These are phyloP conservation scores for Vitis cinerea DNA, from an alignment of 164 flowering plant species.

Conservation along the genomic window DNA sequence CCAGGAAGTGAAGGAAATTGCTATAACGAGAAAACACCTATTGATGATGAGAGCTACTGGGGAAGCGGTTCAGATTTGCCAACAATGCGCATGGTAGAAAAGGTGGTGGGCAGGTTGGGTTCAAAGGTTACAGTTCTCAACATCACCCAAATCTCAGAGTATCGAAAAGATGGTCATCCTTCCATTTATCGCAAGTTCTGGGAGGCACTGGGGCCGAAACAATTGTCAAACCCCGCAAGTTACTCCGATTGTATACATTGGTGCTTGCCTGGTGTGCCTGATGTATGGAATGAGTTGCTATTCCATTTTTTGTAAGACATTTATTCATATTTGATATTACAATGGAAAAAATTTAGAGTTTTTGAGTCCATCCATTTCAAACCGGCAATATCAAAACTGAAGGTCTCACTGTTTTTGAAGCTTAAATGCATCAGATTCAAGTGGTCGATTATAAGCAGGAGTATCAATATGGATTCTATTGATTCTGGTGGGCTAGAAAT, in stretches of 20 bases:
- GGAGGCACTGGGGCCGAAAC: constrained; percentile 71
- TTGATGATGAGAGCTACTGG: constrained; percentile 61
- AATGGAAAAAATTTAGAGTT: too few species aligned
- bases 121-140: constrained; percentile 71
- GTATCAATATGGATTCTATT: too few species aligned
- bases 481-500: too few species aligned
- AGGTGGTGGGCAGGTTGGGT: constrained; percentile 43
- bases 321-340: too few species aligned
- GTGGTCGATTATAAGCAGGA: too few species aligned
- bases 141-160: constrained; percentile 94
- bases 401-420: too few species aligned
- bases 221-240: constrained; percentile 61
- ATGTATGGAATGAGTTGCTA: constrained; percentile 90
- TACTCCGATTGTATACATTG: constrained; percentile 99
- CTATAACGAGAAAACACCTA: constrained; percentile 62
- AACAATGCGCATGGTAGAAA: constrained; percentile 79
- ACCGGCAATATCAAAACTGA: too few species aligned
- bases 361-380: too few species aligned
- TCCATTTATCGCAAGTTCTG: constrained; percentile 91
- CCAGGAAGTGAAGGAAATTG: constrained; percentile 83
- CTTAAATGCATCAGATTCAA: too few species aligned
- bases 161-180: constrained; percentile 93
- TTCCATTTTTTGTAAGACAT: constrained; percentile 56
- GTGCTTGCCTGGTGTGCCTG: constrained; percentile 98
- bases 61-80: constrained; percentile 87